Conservation (phyloP, 257 asterid species). For the Solanum dulcamara region DNA sequence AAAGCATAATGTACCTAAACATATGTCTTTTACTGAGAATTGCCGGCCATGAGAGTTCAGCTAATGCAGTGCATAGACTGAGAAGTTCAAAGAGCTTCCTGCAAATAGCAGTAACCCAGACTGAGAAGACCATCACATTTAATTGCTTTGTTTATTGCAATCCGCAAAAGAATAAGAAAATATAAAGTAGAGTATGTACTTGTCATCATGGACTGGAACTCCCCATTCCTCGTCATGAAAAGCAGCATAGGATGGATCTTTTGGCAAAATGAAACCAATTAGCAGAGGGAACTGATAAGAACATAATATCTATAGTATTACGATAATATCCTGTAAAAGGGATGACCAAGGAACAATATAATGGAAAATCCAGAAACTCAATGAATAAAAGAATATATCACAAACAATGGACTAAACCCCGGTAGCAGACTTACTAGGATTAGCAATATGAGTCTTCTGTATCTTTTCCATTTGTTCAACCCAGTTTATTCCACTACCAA, state of each 20-base stretch:
- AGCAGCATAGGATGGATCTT: constrained; percentile 62
- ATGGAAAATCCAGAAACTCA: not conserved
- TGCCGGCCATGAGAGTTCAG: constrained; percentile 58
- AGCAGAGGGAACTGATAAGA: constrained; percentile 12
- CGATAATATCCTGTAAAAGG: not conserved
- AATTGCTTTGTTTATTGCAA: not conserved
- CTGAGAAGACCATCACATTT: constrained; percentile 9
- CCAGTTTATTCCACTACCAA: not conserved
- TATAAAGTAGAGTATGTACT: constrained; percentile 27
- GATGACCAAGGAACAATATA: not conserved
- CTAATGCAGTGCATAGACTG: constrained; percentile 85
- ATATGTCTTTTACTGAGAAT: constrained; percentile 66
- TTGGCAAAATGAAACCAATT: constrained; percentile 14
- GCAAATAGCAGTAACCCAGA: constrained; percentile 18
- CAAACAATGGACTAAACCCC: not conserved
- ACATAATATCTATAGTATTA: not conserved
- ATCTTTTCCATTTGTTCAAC: not conserved
- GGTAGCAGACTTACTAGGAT: not conserved
- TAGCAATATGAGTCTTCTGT: not conserved
- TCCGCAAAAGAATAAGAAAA: not conserved
- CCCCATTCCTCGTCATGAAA: constrained; percentile 99
- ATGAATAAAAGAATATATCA: not conserved
- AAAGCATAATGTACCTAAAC: constrained; percentile 44
- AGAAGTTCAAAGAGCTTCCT: constrained; percentile 38
- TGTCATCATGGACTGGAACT: constrained; percentile 77